phyloP scores from a whole-genome alignment of 768 basidiomycete genomes.

The Polyporus arcularius region DNA sequence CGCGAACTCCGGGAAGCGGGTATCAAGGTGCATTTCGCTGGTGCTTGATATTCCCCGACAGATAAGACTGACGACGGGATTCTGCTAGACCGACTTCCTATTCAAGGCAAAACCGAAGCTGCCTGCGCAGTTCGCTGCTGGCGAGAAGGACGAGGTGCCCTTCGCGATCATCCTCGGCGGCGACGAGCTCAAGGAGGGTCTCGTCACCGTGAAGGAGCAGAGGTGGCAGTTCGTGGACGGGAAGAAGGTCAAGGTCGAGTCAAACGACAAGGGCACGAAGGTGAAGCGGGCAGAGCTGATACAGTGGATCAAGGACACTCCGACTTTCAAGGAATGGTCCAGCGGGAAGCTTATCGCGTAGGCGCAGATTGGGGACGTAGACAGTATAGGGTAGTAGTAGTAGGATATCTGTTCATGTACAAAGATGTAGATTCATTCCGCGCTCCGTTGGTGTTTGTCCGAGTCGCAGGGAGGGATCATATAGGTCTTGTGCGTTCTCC shows the following conservation, averaged over 20 bases:
- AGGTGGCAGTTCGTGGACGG: constrained; percentile 75
- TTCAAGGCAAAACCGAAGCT: constrained; percentile 93
- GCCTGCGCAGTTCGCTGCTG: constrained; percentile 82
- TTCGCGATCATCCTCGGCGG: constrained; percentile 91
- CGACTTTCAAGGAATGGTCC: constrained; percentile 33
- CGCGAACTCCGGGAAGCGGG: constrained; percentile 82
- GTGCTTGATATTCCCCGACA: too few species aligned
- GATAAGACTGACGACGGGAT: constrained; percentile 5
- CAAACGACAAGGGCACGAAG: constrained; percentile 50
- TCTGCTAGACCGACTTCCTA: constrained; percentile 79
- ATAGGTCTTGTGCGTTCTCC: not conserved
- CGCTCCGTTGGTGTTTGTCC: not conserved
- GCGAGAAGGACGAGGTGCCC: constrained; percentile 90
- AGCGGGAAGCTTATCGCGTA: constrained; percentile 31
- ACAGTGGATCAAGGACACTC: constrained; percentile 34
- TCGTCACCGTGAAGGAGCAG: constrained; percentile 92
- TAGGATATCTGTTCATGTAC: constrained; percentile 10
- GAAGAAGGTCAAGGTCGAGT: constrained; percentile 60
- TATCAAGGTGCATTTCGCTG: constrained; percentile 64
- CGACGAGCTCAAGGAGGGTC: constrained; percentile 80
- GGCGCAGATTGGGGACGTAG: not conserved
- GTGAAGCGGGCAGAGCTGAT: constrained; percentile 36
- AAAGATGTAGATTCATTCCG: constrained; percentile 13
- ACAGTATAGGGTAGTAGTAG: not conserved
- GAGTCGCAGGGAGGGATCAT: not conserved